Conservation (phyloP, 176 grass and related monocot species). For the Neostapfia colusana region DNA sequence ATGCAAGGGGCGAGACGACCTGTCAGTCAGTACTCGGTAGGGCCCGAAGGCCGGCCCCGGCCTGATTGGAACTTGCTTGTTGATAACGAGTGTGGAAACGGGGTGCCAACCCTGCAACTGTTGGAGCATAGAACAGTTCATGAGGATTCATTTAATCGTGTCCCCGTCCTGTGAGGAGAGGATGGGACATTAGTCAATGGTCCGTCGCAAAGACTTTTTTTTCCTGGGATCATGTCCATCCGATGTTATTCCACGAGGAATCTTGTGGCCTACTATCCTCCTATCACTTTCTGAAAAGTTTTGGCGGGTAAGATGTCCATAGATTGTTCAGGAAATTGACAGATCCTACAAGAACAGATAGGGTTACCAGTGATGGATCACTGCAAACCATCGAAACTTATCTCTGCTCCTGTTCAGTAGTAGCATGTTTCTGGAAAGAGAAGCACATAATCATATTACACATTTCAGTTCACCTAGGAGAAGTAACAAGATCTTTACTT, state of each 20-base stretch:
- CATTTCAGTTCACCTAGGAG: background rate
- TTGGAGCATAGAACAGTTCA: background rate
- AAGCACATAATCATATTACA: background rate
- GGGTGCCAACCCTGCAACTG: conserved; percentile 22
- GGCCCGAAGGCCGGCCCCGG: conserved; percentile 4
- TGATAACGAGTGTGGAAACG: background rate
- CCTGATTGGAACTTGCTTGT: background rate
- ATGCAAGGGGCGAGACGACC: background rate
- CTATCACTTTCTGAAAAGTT: conserved; percentile 17
- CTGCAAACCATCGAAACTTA: background rate
- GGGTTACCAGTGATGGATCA: background rate
- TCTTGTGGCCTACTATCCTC: conserved; percentile 12
- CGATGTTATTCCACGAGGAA: conserved; percentile 18
- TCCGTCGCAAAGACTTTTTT: conserved; percentile 12
- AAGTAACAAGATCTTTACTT: background rate
- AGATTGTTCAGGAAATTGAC: background rate
- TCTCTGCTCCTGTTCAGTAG: background rate
- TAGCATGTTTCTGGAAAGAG: background rate
- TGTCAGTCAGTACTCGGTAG: background rate
- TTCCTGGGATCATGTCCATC: background rate
- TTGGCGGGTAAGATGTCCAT: background rate
- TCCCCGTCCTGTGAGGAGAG: conserved; percentile 17
- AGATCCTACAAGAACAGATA: background rate
- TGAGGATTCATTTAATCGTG: conserved; percentile 15
- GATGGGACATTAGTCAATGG: conserved; percentile 33